Conservation (phyloP, 305 asterid species). For the Plantago coronopus region DNA sequence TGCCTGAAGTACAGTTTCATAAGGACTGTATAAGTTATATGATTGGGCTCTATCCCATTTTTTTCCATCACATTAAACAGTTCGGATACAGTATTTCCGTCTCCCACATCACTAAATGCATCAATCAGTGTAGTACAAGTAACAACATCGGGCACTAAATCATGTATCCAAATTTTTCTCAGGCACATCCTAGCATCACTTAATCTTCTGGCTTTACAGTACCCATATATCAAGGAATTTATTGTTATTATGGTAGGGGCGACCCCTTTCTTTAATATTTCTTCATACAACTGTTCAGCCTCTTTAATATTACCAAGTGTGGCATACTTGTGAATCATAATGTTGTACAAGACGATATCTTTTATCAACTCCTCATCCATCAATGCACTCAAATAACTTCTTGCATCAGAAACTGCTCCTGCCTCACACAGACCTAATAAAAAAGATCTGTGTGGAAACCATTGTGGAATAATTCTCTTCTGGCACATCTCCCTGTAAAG, state of each 20-base stretch:
- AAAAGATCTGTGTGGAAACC: slow-evolving; percentile 43
- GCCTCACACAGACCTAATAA: slow-evolving; percentile 50
- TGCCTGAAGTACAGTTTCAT: slow-evolving; percentile 60
- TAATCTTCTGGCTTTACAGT: slow-evolving; percentile 46
- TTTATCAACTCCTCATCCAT: slow-evolving; percentile 32
- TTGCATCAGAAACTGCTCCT: slow-evolving; percentile 48
- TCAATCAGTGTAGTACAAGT: slow-evolving; percentile 72
- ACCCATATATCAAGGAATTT: slow-evolving; percentile 66
- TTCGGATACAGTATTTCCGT: slow-evolving; percentile 29
- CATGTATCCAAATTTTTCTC: slow-evolving; percentile 33
- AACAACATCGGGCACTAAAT: slow-evolving; percentile 50
- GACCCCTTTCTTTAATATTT: slow-evolving; percentile 50
- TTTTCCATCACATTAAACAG: slow-evolving; percentile 54
- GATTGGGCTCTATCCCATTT: slow-evolving; percentile 48
- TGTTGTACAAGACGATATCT: slow-evolving; percentile 60
- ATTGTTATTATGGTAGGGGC: slow-evolving; percentile 60
- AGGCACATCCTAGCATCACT: slow-evolving; percentile 45
- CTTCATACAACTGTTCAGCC: slow-evolving; percentile 42
- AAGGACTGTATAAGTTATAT: slow-evolving; percentile 62
- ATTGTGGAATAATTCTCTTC: slow-evolving; percentile 36
- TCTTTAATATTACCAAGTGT: slow-evolving; percentile 55
- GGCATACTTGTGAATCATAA: slow-evolving; percentile 58
- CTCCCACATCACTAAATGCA: slow-evolving; percentile 53
- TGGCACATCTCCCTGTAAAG: slow-evolving; percentile 45
- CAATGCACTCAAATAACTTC: slow-evolving; percentile 48